Conservation (phyloP, 2,329 filamentous ascomycete species). For the Dothideomycetes sp. region DNA sequence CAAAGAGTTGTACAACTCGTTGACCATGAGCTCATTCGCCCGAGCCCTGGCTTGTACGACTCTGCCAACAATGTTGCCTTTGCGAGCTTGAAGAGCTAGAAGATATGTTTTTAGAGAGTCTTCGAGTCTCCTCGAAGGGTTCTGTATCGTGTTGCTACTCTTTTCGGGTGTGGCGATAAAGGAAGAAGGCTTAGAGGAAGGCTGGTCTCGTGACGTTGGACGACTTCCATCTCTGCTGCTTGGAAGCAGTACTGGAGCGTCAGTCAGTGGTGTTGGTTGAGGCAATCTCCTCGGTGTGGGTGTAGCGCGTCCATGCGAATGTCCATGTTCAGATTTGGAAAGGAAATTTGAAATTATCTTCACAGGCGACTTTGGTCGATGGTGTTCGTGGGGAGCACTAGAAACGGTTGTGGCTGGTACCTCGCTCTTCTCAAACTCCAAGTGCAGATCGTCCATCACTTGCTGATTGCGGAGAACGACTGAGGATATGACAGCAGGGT, state of each 20-base stretch:
- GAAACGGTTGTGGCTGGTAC: constrained; percentile 31
- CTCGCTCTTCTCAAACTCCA: constrained; percentile 28
- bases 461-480: constrained; percentile 72
- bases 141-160: constrained; percentile 23
- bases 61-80: constrained; percentile 76
- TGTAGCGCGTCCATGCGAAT: constrained; percentile 26
- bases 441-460: constrained; percentile 56
- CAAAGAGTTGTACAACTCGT: constrained; percentile 81
- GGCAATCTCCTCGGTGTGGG: constrained; percentile 21
- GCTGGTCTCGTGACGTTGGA: constrained; percentile 25
- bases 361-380: constrained; percentile 74
- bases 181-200: background rate
- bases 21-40: constrained; percentile 71
- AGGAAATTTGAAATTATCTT: constrained; percentile 76
- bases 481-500: constrained; percentile 54
- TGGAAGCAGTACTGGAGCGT: constrained; percentile 29
- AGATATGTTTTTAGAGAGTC: constrained; percentile 79
- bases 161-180: constrained; percentile 1
- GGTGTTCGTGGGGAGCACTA: constrained; percentile 26
- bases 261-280: constrained; percentile 17
- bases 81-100: constrained; percentile 71
- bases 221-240: constrained; percentile 27
- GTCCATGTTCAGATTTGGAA: constrained; percentile 48
- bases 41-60: constrained; percentile 59
- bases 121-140: constrained; percentile 65